phyloP scores from a whole-genome alignment of 164 flowering plant species.

The Vitis riparia region DNA sequence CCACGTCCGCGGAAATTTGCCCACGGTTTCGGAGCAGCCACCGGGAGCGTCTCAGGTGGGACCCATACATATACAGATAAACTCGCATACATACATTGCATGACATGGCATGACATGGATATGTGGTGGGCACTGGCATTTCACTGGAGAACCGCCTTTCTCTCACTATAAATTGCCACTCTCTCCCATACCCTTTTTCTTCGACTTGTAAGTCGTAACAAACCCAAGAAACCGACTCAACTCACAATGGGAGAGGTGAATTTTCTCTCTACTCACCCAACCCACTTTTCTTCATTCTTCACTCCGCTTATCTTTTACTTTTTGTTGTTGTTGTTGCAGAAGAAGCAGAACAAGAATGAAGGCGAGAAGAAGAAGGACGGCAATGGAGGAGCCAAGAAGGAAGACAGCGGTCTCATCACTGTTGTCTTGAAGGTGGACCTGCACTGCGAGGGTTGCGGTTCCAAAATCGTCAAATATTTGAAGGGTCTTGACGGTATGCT shows the following conservation, averaged over 20 bases:
- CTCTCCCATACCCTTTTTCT: no score
- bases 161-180: no score
- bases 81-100: no score
- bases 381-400: constrained; percentile 4
- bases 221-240: no score
- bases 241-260: constrained; percentile 3
- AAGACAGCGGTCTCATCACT: constrained; percentile 6
- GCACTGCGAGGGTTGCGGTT: constrained; percentile 47
- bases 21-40: no score
- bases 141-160: no score
- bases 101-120: no score
- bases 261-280: not conserved
- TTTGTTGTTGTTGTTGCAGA: constrained; percentile 5
- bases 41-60: no score
- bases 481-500: constrained; percentile 23
- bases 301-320: not conserved
- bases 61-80: no score
- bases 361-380: constrained; percentile 13
- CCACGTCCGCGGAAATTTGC: no score
- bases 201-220: not conserved
- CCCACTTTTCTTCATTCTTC: not conserved
- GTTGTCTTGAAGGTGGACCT: constrained; percentile 38
- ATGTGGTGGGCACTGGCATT: no score
- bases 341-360: constrained; percentile 18
- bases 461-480: constrained; percentile 17